Conservation (phyloP, 2,329 filamentous ascomycete species). For the Cryphonectria parasitica region DNA sequence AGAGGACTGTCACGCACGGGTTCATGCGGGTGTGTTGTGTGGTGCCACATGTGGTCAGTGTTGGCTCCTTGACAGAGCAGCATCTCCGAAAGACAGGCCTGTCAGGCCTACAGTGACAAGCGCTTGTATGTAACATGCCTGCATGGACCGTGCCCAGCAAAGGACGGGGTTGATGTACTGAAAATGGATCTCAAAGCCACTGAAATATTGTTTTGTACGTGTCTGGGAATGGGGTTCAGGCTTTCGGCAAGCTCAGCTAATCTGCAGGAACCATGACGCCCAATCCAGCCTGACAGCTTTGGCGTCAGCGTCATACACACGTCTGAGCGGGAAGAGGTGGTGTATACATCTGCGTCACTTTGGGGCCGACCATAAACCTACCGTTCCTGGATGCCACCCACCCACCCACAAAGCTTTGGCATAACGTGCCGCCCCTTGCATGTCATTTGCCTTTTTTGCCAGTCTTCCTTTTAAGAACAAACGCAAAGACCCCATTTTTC, state of each 20-base stretch:
- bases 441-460: slow-evolving; percentile 4
- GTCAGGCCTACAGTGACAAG: background rate
- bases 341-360: slow-evolving; percentile 10
- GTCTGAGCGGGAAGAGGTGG: background rate
- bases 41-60: no score
- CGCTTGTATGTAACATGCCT: background rate
- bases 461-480: background rate
- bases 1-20: no score
- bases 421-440: background rate
- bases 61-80: background rate
- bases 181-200: background rate
- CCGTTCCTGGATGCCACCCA: background rate
- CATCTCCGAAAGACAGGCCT: background rate
- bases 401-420: background rate
- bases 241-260: background rate
- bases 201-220: background rate
- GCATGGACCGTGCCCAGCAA: background rate
- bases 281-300: background rate
- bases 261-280: slow-evolving; percentile 19
- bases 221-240: background rate
- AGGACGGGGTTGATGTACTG: no score
- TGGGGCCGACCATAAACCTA: background rate
- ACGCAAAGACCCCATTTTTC: background rate
- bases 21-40: no score
- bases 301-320: background rate